phyloP scores from a whole-genome alignment of 2,329 filamentous ascomycete species.

The Penicillium sp. region DNA sequence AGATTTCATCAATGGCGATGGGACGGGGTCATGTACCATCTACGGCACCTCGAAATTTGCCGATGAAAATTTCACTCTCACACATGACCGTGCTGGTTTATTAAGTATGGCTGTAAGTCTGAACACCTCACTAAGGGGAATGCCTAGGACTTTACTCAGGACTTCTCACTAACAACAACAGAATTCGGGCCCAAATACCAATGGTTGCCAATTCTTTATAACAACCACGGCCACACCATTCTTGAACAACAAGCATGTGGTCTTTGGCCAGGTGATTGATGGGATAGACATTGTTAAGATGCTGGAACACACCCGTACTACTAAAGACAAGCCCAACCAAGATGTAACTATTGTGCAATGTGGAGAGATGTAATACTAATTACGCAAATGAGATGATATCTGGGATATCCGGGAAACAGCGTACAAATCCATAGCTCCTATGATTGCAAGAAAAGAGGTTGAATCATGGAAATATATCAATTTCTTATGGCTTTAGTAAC shows the following conservation, averaged over 20 bases:
- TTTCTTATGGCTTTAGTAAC: neutral
- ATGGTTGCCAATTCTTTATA: conserved; percentile 97
- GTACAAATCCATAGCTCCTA: neutral
- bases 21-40: conserved; percentile 82
- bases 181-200: conserved; percentile 90
- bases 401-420: neutral
- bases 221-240: conserved; percentile 85
- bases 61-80: conserved; percentile 84
- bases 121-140: neutral
- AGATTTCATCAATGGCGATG: conserved; percentile 91
- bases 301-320: conserved; percentile 87
- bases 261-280: conserved; percentile 86
- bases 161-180: conserved; percentile 36
- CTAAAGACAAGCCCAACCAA: conserved; percentile 77
- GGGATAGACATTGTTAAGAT: conserved; percentile 89
- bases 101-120: conserved; percentile 85
- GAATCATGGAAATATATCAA: neutral
- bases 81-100: conserved; percentile 76
- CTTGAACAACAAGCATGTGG: conserved; percentile 89
- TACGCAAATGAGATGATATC: neutral
- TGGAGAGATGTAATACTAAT: conserved; percentile 74
- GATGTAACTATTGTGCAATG: conserved; percentile 84
- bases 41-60: conserved; percentile 82
- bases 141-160: neutral
- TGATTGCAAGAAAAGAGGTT: neutral